phyloP scores from a whole-genome alignment of 164 flowering plant species.

The Stephania cephalantha region DNA sequence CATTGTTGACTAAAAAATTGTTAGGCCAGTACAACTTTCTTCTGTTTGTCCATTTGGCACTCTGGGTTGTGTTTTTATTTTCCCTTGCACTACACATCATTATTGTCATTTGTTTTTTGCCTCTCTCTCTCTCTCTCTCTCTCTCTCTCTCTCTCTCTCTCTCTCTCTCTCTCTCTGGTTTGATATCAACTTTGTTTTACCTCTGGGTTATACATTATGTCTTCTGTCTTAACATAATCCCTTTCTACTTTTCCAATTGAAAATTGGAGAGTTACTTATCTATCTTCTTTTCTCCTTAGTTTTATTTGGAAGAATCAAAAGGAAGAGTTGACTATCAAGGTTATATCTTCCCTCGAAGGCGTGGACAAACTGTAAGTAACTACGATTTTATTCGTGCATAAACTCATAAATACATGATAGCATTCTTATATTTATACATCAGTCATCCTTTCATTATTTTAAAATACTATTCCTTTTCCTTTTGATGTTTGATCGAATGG shows the following conservation, averaged over 20 bases:
- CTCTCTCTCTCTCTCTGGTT: too few relatives aligned
- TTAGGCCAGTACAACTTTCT: too few relatives aligned
- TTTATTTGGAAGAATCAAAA: constrained; percentile 89
- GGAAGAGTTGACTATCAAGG: constrained; percentile 95
- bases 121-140: not conserved
- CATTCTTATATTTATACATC: not conserved
- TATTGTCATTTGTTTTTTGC: not conserved
- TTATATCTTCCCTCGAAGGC: constrained; percentile 77
- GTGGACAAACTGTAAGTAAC: constrained; percentile 67
- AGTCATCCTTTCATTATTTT: not conserved
- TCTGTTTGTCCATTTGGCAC: too few relatives aligned
- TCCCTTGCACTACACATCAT: not conserved
- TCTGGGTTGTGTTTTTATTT: too few relatives aligned
- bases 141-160: too few relatives aligned
- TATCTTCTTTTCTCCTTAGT: constrained; percentile 29
- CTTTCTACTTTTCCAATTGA: not conserved
- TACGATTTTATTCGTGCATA: not conserved
- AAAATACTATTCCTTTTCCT: not conserved
- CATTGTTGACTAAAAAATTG: too few relatives aligned
- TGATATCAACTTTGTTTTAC: not conserved
- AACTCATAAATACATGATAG: not conserved
- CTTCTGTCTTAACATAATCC: not conserved
- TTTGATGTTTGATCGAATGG: too few relatives aligned
- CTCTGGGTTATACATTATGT: not conserved
- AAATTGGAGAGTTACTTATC: not conserved